Evolutionary conservation across 345 rosid genomes (phyloP).

Genomic region (Zanthoxylum bungeanum): DNA sequence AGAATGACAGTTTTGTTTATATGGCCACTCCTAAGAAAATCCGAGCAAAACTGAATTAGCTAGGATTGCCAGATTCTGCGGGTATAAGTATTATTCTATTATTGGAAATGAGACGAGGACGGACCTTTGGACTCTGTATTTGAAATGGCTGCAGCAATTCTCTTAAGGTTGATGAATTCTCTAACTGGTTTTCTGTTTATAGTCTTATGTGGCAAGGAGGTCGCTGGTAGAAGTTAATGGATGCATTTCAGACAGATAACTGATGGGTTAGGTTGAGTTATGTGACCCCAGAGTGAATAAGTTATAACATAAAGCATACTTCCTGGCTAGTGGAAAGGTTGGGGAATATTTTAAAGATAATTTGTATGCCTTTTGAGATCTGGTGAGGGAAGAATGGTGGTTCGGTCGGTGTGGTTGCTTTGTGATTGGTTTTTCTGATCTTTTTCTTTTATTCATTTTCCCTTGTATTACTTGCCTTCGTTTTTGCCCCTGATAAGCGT

Average conservation of each 20-base stretch:
- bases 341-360: background rate
- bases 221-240: background rate
- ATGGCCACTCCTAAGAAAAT: background rate
- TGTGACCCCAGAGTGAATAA: background rate
- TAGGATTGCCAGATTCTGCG: background rate
- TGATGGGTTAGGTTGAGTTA: background rate
- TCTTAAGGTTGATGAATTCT: background rate
- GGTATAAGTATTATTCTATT: background rate
- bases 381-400: background rate
- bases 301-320: background rate
- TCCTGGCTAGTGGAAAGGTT: background rate
- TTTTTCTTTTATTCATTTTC: too few species aligned
- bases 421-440: background rate
- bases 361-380: background rate
- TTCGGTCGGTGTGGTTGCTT: background rate
- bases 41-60: background rate
- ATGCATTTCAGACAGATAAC: background rate
- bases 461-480: background rate
- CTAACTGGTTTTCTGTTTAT: background rate
- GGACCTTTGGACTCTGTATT: background rate
- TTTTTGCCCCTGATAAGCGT: background rate
- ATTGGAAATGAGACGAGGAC: background rate
- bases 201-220: background rate
- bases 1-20: background rate
- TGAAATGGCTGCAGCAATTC: background rate